Evolutionary conservation across 2,329 filamentous ascomycete genomes (phyloP), one percentile per base, ranked within the genome.

Genomic region (Dissoconium aciculare): DNA sequence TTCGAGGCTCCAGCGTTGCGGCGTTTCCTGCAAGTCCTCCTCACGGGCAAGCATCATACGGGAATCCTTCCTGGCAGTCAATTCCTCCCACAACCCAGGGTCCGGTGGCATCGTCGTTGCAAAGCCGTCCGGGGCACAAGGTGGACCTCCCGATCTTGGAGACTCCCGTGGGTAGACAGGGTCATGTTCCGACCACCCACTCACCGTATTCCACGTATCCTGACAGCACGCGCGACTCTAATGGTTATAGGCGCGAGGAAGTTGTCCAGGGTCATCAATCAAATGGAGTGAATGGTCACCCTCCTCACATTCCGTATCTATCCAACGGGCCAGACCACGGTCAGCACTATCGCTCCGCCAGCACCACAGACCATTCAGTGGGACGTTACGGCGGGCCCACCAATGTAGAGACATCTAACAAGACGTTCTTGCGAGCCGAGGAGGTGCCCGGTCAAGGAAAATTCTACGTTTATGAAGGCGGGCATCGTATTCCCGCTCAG

Each of bases 391-490:
- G 37, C n/a, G 19, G 40, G 36, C 4, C 30, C 37, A 2, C 41
- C 38, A 10, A n/a, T n/a, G 34, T 39, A 2, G 50, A 52, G 31
- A 37, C 40, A 12, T 42, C 43, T 17, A 42, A 42, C 26, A 50
- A 52, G 38, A 23, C 19, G n/a, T 53, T 50, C 28, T 36, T 53
- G n/a, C 47, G 49, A 1, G 34, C 49, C 13, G 38, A 45, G 25
- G 48, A 53, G 11, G 31, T 49, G 4, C 39, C 42, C 9, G 46
- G 45, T 6, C 49, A 53, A 32, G 50, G 50, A 3, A 30, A 34
- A 2, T 52, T 42, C 28, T 47, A 52, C 31, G 26, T 51, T 4
- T 53, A 52, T 34, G 50, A 53, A 27, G 47, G 45, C 5, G 49
- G 49, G 14, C 44, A 37, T 27, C 45, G 49, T 23, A 49, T 52